Base-by-base conservation (phyloP, 2,329 filamentous ascomycete species). In the Fusarium subglutinans region DNA sequence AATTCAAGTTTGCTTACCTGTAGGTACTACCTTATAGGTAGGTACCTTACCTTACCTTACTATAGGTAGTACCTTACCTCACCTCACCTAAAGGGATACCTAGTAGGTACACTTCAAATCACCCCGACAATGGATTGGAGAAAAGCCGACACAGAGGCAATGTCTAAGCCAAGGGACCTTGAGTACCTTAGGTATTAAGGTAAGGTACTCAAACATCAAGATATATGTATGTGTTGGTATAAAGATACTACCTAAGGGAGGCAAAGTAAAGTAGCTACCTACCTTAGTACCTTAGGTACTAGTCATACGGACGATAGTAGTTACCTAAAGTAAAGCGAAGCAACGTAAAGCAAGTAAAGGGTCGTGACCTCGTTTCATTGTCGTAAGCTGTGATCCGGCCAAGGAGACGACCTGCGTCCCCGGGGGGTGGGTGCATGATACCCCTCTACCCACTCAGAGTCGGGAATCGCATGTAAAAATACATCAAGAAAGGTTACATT, bases 331-430 rank as follows among this genome's bases (percentile, higher is more conserved):
- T 63, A 63, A 28, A 24, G 30, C 15, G 30, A 53, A 53, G 30
- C n/a, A 53, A 35, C 17, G 30, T 43, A 33, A 26, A 64, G 44
- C 44, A 45, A 35, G 54, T 60, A 57, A 68, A 57, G 53, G 45
- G 56, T 71, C 67, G 63, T 73, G 58, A 43, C 66, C 57, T 74
- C 66, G 57, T 71, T 63, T 66, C 56, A 63, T 67, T 74, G 62
- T 73, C 72, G 66, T 63, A 73, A 74, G 66, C 55, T 67, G 70
- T 74, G 63, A 50, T 74, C 63, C 51, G 69, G 63, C 51, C 43
- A 18, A 61, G 48, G 59, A 51, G 54, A 74, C 59, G 67, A 54
- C 67, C 67, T 74, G 71, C 71, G 57, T 55, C 71, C 63, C 62
- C 28, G 40, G 47, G 50, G 33, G 53, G 66, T 55, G 33, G 53